phyloP scores from a whole-genome alignment of 2,329 filamentous ascomycete species.

The Cladophialophora chaetospira region DNA sequence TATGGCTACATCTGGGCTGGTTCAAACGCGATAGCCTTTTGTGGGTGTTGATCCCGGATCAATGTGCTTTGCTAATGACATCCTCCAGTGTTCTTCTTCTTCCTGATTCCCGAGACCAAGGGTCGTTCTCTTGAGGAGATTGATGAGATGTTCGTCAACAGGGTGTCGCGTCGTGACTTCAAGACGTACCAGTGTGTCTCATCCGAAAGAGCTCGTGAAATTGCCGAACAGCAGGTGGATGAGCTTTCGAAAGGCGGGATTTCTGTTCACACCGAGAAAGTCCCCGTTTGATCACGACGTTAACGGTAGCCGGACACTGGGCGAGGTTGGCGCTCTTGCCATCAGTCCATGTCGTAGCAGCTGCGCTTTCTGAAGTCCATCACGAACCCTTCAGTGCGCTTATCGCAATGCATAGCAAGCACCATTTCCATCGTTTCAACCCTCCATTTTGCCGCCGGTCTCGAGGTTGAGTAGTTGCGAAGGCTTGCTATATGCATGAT shows the following conservation, averaged over 20 bases:
- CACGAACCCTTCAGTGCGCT: too few relatives aligned
- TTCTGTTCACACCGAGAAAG: constrained; percentile 7
- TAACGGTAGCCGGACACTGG: too few relatives aligned
- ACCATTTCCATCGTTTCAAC: too few relatives aligned
- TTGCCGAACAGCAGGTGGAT: constrained; percentile 13
- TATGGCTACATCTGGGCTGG: constrained; percentile 53
- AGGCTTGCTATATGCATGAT: too few relatives aligned
- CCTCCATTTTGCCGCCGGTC: too few relatives aligned
- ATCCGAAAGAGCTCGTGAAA: constrained; percentile 17
- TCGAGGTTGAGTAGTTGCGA: too few relatives aligned
- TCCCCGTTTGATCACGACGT: not conserved
- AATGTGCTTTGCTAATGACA: not conserved
- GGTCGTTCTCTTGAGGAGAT: constrained; percentile 34
- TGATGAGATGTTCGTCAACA: constrained; percentile 36
- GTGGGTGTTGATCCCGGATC: constrained; percentile 17
- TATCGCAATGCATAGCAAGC: too few relatives aligned
- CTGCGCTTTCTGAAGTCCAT: too few relatives aligned
- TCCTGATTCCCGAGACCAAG: constrained; percentile 36
- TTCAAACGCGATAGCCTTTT: constrained; percentile 45
- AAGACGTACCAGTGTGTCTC: constrained; percentile 23
- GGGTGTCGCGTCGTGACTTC: constrained; percentile 18
- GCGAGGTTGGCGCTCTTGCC: too few relatives aligned
- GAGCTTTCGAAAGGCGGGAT: not conserved
- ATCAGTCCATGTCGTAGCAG: too few relatives aligned
- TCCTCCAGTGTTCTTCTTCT: constrained; percentile 8